A percentile compares a stretch with the other conserved stretches of the same genome.
These are phyloP conservation scores for Cicer arietinum DNA, from an alignment of 306 rosid species.

Conservation along the genomic window DNA sequence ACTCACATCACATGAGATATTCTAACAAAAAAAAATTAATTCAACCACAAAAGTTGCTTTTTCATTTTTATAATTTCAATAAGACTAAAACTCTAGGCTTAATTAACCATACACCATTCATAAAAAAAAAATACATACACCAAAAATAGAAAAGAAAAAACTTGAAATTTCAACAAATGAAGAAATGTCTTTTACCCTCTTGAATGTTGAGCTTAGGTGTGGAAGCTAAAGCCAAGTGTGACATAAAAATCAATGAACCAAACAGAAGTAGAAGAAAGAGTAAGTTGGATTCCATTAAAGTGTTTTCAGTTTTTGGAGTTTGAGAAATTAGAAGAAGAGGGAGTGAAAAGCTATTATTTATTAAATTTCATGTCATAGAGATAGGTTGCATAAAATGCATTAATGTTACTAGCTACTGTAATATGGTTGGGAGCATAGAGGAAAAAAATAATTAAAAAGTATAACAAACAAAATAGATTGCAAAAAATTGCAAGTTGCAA, in stretches of 20 bases:
- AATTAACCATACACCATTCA: too few relatives aligned
- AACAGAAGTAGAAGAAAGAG: constrained; percentile 48
- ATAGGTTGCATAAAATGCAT: not conserved
- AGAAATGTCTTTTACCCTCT: not conserved
- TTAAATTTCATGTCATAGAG: not conserved
- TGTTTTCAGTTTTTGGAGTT: constrained; percentile 2
- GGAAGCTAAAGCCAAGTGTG: constrained; percentile 53
- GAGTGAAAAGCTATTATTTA: not conserved
- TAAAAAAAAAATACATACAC: not conserved
- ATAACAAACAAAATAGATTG: not conserved
- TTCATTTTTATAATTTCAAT: not conserved
- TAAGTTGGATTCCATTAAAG: constrained; percentile 51
- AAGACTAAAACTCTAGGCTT: not conserved
- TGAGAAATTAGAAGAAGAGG: not conserved
- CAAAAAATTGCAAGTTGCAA: constrained; percentile 6
- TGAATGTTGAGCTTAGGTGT: constrained; percentile 54
- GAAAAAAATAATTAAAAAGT: too few relatives aligned
- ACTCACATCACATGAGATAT: constrained; percentile 29
- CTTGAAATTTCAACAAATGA: not conserved
- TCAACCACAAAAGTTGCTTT: not conserved
- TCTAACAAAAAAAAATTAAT: not conserved
- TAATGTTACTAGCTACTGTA: not conserved
- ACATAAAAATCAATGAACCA: constrained; percentile 41
- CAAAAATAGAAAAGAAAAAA: not conserved
- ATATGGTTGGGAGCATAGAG: constrained; percentile 1